Conservation (phyloP, 768 basidiomycete genomes). For the Kondoa malvinella region DNA sequence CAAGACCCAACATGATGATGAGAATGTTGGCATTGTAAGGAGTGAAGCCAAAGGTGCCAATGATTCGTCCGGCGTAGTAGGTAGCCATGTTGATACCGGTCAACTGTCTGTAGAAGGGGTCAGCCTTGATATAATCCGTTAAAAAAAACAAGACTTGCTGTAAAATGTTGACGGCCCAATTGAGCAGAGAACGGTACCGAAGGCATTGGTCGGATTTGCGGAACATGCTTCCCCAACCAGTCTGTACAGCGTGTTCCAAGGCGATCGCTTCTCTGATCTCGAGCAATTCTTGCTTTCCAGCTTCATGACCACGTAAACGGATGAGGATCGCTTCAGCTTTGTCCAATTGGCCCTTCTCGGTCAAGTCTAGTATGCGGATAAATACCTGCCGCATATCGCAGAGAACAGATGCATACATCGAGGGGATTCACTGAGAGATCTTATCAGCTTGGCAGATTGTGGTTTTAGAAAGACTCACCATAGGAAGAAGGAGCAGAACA, state of each 20-base stretch:
- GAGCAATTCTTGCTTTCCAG: conserved; percentile 19
- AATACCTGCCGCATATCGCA: too few relatives aligned
- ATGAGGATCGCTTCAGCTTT: conserved; percentile 20
- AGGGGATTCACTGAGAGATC: conserved; percentile 25
- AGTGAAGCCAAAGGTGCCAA: conserved; percentile 6
- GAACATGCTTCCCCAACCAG: not conserved
- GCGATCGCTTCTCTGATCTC: conserved; percentile 25
- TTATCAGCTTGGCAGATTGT: too few relatives aligned
- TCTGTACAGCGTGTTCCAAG: conserved; percentile 18
- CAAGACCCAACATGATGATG: conserved; percentile 11
- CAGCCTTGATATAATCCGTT: too few relatives aligned
- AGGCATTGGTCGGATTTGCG: conserved; percentile 3
- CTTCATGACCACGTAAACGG: conserved; percentile 21
- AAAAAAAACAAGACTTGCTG: too few relatives aligned
- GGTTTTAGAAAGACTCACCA: too few relatives aligned
- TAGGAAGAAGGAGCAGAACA: conserved; percentile 23
- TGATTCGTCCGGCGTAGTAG: conserved; percentile 17
- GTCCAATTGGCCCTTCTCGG: conserved; percentile 21
- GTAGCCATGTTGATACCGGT: conserved; percentile 26
- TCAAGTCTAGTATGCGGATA: too few relatives aligned
- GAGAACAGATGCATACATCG: too few relatives aligned
- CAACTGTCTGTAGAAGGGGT: too few relatives aligned
- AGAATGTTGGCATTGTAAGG: conserved; percentile 12
- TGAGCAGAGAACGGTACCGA: conserved; percentile 20
- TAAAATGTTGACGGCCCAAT: conserved; percentile 15